These are phyloP conservation scores for Monsonia emarginata DNA, from an alignment of 441 rosid genomes.

Conservation along the genomic window DNA sequence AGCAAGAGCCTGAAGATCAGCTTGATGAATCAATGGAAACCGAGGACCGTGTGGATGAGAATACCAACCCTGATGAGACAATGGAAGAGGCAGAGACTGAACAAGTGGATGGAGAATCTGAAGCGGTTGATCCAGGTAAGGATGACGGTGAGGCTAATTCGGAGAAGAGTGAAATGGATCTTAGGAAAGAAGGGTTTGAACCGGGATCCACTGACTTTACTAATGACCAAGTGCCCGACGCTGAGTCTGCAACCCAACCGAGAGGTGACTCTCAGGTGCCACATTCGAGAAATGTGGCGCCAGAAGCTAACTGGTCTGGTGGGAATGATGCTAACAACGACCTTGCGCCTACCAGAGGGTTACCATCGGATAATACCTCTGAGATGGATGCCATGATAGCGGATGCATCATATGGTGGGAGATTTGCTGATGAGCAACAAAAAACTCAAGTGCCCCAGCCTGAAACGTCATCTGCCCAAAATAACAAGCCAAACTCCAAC, in stretches of 20 bases:
- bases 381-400: slow-evolving; percentile 46
- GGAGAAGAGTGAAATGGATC: slow-evolving; percentile 30
- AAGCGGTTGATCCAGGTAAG: slow-evolving; percentile 29
- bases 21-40: slow-evolving; percentile 38
- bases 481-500: slow-evolving; percentile 61
- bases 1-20: slow-evolving; percentile 39
- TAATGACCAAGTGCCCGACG: slow-evolving; percentile 34
- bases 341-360: slow-evolving; percentile 38
- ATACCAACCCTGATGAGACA: slow-evolving; percentile 33
- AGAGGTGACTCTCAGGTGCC: slow-evolving; percentile 38
- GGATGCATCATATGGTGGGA: slow-evolving; percentile 45
- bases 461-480: slow-evolving; percentile 39
- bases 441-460: slow-evolving; percentile 33
- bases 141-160: slow-evolving; percentile 33
- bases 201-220: slow-evolving; percentile 31
- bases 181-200: slow-evolving; percentile 32
- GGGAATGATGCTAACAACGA: slow-evolving; percentile 34
- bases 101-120: slow-evolving; percentile 32
- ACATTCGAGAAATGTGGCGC: slow-evolving; percentile 38
- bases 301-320: slow-evolving; percentile 44
- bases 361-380: slow-evolving; percentile 41
- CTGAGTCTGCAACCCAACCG: slow-evolving; percentile 52
- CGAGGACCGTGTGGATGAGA: slow-evolving; percentile 31
- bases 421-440: slow-evolving; percentile 37
- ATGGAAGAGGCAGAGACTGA: slow-evolving; percentile 40